phyloP scores from a whole-genome alignment of 1,284 basidiomycete species.

The Tylopilus sp. region DNA sequence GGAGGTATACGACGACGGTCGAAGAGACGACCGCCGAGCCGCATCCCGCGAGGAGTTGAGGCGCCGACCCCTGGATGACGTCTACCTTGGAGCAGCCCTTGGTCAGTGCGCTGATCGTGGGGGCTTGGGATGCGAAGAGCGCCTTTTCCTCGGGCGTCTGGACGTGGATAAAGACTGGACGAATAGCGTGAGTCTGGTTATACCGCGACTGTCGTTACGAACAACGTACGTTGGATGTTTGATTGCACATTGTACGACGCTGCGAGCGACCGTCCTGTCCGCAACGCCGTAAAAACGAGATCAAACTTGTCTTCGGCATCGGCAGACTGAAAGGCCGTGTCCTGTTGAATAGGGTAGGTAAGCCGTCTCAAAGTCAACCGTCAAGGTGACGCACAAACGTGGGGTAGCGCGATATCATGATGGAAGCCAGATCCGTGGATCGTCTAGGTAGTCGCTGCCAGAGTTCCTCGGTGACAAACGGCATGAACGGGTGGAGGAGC shows the following conservation, averaged over 20 bases:
- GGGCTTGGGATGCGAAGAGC: constrained; percentile 69
- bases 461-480: constrained; percentile 97
- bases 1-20: constrained; percentile 75
- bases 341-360: constrained; percentile 40
- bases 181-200: constrained; percentile 6
- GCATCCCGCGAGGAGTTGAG: constrained; percentile 84
- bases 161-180: constrained; percentile 76
- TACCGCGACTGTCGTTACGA: neutral
- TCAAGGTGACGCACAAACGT: constrained; percentile 56
- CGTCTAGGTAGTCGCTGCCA: constrained; percentile 95
- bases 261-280: constrained; percentile 81
- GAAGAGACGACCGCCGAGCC: constrained; percentile 80
- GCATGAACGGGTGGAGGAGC: constrained; percentile 98
- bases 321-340: constrained; percentile 63
- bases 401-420: constrained; percentile 89
- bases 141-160: constrained; percentile 61
- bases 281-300: constrained; percentile 79
- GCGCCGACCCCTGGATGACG: constrained; percentile 54
- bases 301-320: constrained; percentile 87
- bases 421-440: constrained; percentile 78
- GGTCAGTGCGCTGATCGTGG: constrained; percentile 80
- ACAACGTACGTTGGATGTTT: constrained; percentile 74
- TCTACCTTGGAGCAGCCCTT: constrained; percentile 83
- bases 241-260: constrained; percentile 90
- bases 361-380: neutral